phyloP scores from a whole-genome alignment of 768 basidiomycete genomes.

The Rhizopogon sp. region DNA sequence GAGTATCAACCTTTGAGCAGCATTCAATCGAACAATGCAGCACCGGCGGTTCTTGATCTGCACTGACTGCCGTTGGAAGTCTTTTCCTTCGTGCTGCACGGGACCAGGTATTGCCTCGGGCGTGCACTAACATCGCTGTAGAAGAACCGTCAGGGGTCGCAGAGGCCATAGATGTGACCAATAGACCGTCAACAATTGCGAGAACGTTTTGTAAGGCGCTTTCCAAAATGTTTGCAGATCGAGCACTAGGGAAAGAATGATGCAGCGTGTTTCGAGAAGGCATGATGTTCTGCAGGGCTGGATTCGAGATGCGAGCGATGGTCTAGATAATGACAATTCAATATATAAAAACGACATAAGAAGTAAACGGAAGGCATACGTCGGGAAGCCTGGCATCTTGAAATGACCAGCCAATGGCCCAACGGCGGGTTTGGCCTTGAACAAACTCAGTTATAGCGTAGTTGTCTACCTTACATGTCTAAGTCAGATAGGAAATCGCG shows the following conservation, averaged over 20 bases:
- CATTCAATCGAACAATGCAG: slow-evolving; percentile 24
- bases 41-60: slow-evolving; percentile 4
- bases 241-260: slow-evolving; percentile 28
- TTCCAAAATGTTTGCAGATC: slow-evolving; percentile 7
- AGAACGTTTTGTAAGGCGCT: slow-evolving; percentile 28
- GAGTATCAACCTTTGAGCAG: slow-evolving; percentile 1
- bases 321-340: slow-evolving; percentile 25
- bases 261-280: slow-evolving; percentile 54
- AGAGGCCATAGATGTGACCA: slow-evolving; percentile 2
- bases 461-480: slow-evolving; percentile 61
- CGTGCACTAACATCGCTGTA: slow-evolving; percentile 21
- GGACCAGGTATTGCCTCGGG: slow-evolving; percentile 57
- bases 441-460: slow-evolving; percentile 82
- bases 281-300: slow-evolving; percentile 45
- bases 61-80: slow-evolving; percentile 4
- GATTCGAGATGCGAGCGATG: slow-evolving; percentile 32
- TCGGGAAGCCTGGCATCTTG: slow-evolving; percentile 63
- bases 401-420: slow-evolving; percentile 89
- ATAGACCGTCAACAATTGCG: slow-evolving; percentile 25
- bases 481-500: background rate
- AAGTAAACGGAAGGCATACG: slow-evolving; percentile 40
- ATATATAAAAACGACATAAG: background rate
- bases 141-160: slow-evolving; percentile 1
- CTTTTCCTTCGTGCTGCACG: slow-evolving; percentile 54
- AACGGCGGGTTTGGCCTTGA: slow-evolving; percentile 87